phyloP scores from a whole-genome alignment of 306 rosid genomes.

The Cicer judaicum region DNA sequence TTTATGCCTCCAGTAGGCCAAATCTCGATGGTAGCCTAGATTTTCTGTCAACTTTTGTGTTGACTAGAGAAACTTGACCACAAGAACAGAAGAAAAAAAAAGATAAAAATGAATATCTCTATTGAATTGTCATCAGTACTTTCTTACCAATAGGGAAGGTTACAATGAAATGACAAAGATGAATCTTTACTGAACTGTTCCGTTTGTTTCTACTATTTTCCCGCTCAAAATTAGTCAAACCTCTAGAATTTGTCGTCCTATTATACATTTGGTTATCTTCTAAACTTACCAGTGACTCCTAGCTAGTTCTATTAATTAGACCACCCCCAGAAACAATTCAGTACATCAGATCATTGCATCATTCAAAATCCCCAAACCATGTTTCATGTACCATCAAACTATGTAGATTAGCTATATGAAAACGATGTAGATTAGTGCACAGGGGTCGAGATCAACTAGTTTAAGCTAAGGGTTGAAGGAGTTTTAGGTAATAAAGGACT shows the following conservation, averaged over 20 bases:
- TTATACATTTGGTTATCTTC: not conserved
- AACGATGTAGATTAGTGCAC: too few species aligned
- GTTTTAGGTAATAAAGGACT: too few species aligned
- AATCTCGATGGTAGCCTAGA: not conserved
- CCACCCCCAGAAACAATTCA: not conserved
- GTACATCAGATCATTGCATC: slow-evolving; percentile 1
- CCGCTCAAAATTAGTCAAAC: not conserved
- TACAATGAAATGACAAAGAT: not conserved
- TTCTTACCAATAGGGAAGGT: slow-evolving; percentile 7
- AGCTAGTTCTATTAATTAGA: slow-evolving; percentile 11
- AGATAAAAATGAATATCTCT: not conserved
- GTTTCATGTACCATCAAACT: slow-evolving; percentile 21
- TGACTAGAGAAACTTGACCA: not conserved
- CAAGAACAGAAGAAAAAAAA: not conserved
- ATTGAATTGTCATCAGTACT: not conserved
- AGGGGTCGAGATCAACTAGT: too few species aligned
- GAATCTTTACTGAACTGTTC: not conserved
- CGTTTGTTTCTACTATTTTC: slow-evolving; percentile 1
- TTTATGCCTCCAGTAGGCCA: not conserved
- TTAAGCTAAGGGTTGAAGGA: too few species aligned
- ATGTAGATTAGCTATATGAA: not conserved
- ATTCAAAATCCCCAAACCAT: slow-evolving; percentile 35
- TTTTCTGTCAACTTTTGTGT: slow-evolving; percentile 15
- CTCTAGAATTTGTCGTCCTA: not conserved
- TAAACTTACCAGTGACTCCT: not conserved